Base-by-base conservation (phyloP, 331 rosid genomes). In the Erythrophleum ivorense region DNA sequence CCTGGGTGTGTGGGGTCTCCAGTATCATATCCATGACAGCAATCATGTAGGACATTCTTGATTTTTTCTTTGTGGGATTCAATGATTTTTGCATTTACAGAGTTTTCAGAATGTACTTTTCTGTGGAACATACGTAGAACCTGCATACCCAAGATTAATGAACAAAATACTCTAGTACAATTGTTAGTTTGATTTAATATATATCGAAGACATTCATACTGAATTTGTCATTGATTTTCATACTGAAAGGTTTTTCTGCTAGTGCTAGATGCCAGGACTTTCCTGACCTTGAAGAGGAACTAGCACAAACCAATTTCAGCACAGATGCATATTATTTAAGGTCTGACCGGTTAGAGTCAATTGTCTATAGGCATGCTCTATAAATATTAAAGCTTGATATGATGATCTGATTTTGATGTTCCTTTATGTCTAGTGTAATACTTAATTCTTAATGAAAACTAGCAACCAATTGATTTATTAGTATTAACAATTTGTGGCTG, bases 41-140 rank as follows among this genome's bases (percentile, higher is more conserved):
- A 41, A 7, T 82, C 81, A 29, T 76, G 73, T 62, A 80, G 80
- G 80, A 55, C 81, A 78, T 83, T 82, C 81, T 83, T 80, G 48
- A 67, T 64, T 80, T 77, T 79, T 71, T 65, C 80, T 70, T 86
- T 89, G 73, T 75, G 82, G 62, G 90, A 76, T 80, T 77, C 80
- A 8, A 11, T 60, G 36, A 46, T 64, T 38, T 83, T 87, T 76
- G 64, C 87, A 69, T 80, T 81, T 54, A 66, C 55, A 71, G 85
- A 80, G 85, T 80, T 84, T 81, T 91, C 97, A 21, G 97, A 97
- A 83, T 93, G 87, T 59, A 92, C 82, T 91, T 88, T 93, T 84
- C 86, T 91, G 75, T 93, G 89, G 76, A 95, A 85, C 82, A 85
- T 83, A 53, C 84, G 90, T 49, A 92, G 84, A 79, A 91, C 90